Evolutionary conservation across 148 eudicot genomes (phyloP).

Genomic region (Talinum fruticosum): DNA sequence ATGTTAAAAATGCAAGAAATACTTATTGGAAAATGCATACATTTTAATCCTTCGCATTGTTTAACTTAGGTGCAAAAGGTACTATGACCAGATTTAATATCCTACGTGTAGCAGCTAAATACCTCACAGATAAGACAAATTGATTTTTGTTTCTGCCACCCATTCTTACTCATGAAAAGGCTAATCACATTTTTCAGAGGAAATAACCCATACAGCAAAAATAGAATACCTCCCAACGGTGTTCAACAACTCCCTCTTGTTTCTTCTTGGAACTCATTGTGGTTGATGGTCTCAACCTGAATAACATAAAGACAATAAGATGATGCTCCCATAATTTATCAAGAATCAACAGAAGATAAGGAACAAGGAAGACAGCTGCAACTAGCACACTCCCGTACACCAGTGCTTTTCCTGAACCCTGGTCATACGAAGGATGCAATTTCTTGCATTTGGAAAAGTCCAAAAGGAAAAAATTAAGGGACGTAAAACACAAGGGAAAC

Average conservation of each 20-base stretch:
- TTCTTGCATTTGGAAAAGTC: neutral
- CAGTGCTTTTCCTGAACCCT: neutral
- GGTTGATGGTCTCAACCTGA: conserved; percentile 69
- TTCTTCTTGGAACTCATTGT: conserved; percentile 57
- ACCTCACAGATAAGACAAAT: neutral
- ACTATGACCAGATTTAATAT: too few species aligned
- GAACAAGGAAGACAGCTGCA: neutral
- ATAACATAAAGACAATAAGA: conserved; percentile 11
- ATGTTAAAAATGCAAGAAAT: too few species aligned
- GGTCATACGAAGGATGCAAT: neutral
- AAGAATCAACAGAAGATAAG: neutral
- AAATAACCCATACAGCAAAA: neutral
- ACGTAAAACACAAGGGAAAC: neutral
- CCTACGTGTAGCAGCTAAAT: too few species aligned
- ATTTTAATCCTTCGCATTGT: too few species aligned
- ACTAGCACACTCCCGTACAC: neutral
- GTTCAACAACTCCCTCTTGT: conserved; percentile 56
- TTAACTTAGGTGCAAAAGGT: too few species aligned
- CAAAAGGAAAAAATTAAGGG: neutral
- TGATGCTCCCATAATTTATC: neutral
- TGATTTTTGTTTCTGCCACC: too few species aligned
- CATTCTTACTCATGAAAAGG: too few species aligned
- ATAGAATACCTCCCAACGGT: conserved; percentile 65
- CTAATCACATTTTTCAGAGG: neutral
- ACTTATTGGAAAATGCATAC: too few species aligned